Evolutionary conservation across 2,329 filamentous ascomycete species (phyloP).

Genomic region (Fusarium redolens): DNA sequence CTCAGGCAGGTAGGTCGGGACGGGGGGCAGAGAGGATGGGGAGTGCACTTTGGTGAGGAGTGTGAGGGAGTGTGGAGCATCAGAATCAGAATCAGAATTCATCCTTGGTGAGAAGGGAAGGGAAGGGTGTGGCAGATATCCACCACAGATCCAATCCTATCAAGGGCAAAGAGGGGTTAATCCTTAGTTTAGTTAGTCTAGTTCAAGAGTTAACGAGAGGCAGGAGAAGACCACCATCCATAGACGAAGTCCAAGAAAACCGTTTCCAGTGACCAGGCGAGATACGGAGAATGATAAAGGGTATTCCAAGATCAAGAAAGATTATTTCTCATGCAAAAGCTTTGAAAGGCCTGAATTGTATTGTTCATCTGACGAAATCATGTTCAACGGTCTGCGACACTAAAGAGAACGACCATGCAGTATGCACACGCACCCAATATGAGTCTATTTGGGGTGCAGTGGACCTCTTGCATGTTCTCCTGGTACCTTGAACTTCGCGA

Average conservation of each 20-base stretch:
- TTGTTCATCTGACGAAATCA: neutral
- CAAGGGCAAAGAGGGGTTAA: conserved; percentile 29
- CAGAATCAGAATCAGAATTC: neutral
- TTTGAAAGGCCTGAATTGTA: neutral
- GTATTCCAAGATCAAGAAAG: neutral
- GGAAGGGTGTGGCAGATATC: conserved; percentile 27
- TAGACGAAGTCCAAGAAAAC: neutral
- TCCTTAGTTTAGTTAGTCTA: conserved; percentile 8
- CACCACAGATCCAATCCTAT: conserved; percentile 13
- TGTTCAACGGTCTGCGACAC: neutral
- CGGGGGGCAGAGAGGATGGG: conserved; percentile 33
- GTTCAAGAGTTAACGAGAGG: conserved; percentile 8
- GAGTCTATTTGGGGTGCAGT: conserved; percentile 11
- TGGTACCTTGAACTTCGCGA: neutral
- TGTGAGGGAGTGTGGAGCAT: conserved; percentile 2
- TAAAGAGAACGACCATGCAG: conserved; percentile 7
- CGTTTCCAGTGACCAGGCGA: neutral
- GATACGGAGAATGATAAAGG: neutral
- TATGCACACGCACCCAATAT: conserved; percentile 5
- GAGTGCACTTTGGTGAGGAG: conserved; percentile 22
- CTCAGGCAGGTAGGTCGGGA: conserved; percentile 39
- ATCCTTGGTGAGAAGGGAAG: conserved; percentile 22
- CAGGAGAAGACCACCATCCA: conserved; percentile 9
- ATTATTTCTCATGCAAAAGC: neutral
- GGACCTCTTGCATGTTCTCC: conserved; percentile 3